phyloP scores from a whole-genome alignment of 352 stramenopile species.

The Pythium oligandrum region DNA sequence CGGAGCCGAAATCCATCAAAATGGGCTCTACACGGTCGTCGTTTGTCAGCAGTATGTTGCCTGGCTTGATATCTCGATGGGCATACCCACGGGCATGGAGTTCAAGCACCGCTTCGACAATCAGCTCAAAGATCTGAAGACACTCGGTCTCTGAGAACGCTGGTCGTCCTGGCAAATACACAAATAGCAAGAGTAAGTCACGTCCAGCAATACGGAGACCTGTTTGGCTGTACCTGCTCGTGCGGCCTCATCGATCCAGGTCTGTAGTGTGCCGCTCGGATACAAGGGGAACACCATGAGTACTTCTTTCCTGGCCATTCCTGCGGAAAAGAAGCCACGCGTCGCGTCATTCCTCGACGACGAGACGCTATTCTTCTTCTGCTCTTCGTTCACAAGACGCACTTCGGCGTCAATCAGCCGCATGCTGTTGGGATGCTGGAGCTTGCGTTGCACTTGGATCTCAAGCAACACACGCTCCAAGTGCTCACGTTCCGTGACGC shows the following conservation, averaged over 20 bases:
- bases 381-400: slow-evolving; percentile 7
- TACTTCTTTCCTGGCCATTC: slow-evolving; percentile 33
- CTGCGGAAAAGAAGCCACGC: not conserved
- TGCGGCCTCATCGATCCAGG: slow-evolving; percentile 28
- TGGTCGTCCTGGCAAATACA: slow-evolving; percentile 8
- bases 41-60: slow-evolving; percentile 58
- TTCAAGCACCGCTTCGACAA: slow-evolving; percentile 53
- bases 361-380: not conserved
- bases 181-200: not conserved
- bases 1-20: slow-evolving; percentile 77
- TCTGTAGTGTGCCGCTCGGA: slow-evolving; percentile 49
- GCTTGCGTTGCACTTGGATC: slow-evolving; percentile 56
- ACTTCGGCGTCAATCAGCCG: slow-evolving; percentile 51
- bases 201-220: not conserved
- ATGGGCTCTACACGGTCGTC: slow-evolving; percentile 37
- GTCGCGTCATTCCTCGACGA: slow-evolving; percentile 9
- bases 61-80: slow-evolving; percentile 78
- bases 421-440: slow-evolving; percentile 54
- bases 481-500: slow-evolving; percentile 46
- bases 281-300: slow-evolving; percentile 61
- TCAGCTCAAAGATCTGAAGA: slow-evolving; percentile 41
- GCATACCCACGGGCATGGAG: slow-evolving; percentile 52
- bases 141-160: slow-evolving; percentile 45
- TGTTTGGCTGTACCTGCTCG: slow-evolving; percentile 16
- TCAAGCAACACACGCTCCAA: slow-evolving; percentile 60